Base-by-base conservation (phyloP, 2,329 filamentous ascomycete genomes). In the Colletotrichum eleusines region DNA sequence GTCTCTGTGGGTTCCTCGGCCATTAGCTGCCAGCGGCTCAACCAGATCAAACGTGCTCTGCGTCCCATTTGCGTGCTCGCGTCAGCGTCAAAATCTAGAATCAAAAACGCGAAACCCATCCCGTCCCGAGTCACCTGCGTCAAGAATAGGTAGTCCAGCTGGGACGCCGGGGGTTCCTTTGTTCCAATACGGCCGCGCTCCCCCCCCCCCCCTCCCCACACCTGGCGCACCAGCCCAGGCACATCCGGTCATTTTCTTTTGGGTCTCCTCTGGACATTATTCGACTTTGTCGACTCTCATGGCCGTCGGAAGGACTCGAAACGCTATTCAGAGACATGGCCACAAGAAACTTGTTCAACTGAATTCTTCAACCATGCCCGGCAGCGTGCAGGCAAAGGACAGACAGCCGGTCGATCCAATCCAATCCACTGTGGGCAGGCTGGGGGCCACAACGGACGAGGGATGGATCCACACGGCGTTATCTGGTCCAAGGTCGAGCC, bases 31-130 rank as follows among this genome's bases (percentile, higher is more conserved):
- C 64, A 69, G 64, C 53, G 40, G 26, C 42, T 54, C 28, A 26
- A 59, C 58, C 44, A 71, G 51, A 48, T 69, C 68, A 71, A 71
- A 71, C 68, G 63, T 62, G 68, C 68, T 67, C 57, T 53, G 63
- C 68, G 57, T 71, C 63, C 63, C 63, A 62, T 71, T 63, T 67
- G 53, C 53, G 68, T 63, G 68, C 68, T 71, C 68, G 63, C 68
- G 64, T 63, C 64, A 69, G 64, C 58, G 65, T 69, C 69, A 33
- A 69, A 70, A 72, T 70, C 69, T 72, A 72, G 69, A 70, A 69
- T 71, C 69, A 57, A 48, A 68, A 71, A 71, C 69, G 59, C 59
- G 69, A 71, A 71, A 71, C 69, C 69, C 53, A 68, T 71, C 58
- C 58, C 48, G 66, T 71, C 64, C 64, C 60, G 54, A 66, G 69